phyloP scores from a whole-genome alignment of 495 filamentous ascomycete genomes.

The Lasiosphaeris hirsuta region DNA sequence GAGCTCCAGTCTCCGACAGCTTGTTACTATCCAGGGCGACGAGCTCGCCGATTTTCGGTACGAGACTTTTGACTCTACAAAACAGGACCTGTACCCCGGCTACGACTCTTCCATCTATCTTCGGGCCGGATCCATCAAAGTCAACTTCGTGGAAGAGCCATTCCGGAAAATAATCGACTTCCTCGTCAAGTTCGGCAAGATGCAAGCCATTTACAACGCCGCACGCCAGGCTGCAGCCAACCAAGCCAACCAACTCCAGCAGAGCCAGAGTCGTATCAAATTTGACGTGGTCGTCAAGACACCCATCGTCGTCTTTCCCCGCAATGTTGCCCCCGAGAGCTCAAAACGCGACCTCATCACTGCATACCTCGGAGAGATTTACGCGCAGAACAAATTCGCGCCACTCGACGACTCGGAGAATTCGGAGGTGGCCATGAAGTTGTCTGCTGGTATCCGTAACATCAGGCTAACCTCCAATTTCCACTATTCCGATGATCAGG shows the following conservation, averaged over 20 bases:
- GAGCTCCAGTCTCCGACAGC: conserved; percentile 75
- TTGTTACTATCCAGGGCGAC: conserved; percentile 90
- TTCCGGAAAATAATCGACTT: conserved; percentile 99
- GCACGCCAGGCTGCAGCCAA: conserved; percentile 92
- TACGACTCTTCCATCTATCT: conserved; percentile 89
- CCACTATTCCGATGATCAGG: conserved; percentile 66
- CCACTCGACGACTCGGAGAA: conserved; percentile 69
- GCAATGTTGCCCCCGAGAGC: conserved; percentile 57
- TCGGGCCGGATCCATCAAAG: conserved; percentile 86
- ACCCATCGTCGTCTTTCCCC: conserved; percentile 91
- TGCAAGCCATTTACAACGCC: conserved; percentile 98
- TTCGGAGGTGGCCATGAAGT: conserved; percentile 76
- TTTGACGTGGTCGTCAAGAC: conserved; percentile 93
- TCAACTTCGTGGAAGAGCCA: conserved; percentile 94
- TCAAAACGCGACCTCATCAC: conserved; percentile 74
- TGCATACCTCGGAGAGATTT: conserved; percentile 94
- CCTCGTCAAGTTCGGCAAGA: conserved; percentile 95
- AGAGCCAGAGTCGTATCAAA: conserved; percentile 82
- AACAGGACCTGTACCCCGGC: conserved; percentile 71
- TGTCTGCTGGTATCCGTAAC: conserved; percentile 87
- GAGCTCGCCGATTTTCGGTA: conserved; percentile 98
- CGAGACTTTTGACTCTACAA: conserved; percentile 83
- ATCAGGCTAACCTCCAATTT: conserved; percentile 87
- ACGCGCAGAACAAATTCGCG: conserved; percentile 87
- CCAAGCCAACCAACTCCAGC: conserved; percentile 87